Evolutionary conservation across 192 early-diverging fungal species (phyloP), one percentile per base, ranked within the genome.

Genomic region (Backusella luteola): DNA sequence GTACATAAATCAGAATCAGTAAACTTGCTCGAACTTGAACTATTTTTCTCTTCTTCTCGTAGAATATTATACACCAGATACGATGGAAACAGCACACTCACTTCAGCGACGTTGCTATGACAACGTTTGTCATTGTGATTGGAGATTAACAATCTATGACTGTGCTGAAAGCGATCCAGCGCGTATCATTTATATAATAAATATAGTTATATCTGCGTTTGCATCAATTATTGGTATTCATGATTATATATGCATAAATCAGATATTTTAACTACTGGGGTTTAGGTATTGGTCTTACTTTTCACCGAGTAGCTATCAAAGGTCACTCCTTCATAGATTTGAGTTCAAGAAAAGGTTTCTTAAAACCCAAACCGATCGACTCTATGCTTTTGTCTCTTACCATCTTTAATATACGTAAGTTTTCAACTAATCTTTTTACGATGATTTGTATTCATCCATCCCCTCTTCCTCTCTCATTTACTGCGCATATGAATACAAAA

Each of bases 81-180:
- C 7, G 1, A 59, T 59, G 53, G 53, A 59, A 26, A 59, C 53
- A 11, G 8, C 3, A 7, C 11, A 26, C 23, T 59, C 38, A 29
- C 26, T 71, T 8, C 39, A 44, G 6, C 70, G 29, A 1, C 42
- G 34, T 11, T 71, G 70, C 29, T 44, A 44, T 29, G 29, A 79
- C 21, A 34, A 42, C 0, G 52, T 38, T 59, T 79, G 77, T 35
- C 73, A 74, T 15, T 73, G 72, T 41, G 77, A 73, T 67, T 73
- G 67, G 69, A 66, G 77, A 26, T 17, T 79, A 9, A 79, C 77
- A 0, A 49, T 79, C 19, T 38, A 39, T 2, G 52, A 67, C 21
- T 79, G 78, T 66, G 69, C 71, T 23, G 73, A 79, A n/a, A 52
- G 49, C 9, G 26, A 69, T 15, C 73, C 68, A 4, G 26, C 75